Conservation (phyloP, 2,329 filamentous ascomycete genomes). For the Triangularia verruculosa region DNA sequence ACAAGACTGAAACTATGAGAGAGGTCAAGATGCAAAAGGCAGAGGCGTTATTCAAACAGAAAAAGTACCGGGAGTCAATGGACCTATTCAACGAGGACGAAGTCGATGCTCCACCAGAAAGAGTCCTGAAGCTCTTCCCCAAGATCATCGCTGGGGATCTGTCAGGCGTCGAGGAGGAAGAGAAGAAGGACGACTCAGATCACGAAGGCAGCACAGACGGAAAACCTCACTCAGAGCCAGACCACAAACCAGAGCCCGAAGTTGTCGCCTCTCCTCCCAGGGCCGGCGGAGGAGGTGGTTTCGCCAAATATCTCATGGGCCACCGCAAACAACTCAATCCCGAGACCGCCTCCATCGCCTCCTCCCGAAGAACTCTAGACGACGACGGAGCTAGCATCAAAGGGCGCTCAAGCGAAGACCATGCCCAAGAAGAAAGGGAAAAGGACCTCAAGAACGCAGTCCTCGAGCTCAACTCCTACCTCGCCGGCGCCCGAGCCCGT, state of each 20-base stretch:
- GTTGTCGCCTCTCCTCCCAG: constrained; percentile 37
- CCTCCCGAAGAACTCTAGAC: constrained; percentile 56
- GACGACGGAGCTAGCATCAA: constrained; percentile 56
- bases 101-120: constrained; percentile 83
- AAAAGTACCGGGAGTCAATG: constrained; percentile 80
- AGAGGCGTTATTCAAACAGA: constrained; percentile 74
- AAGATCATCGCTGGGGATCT: constrained; percentile 78
- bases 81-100: constrained; percentile 83
- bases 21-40: constrained; percentile 92
- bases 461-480: constrained; percentile 78
- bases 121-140: constrained; percentile 83
- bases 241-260: constrained; percentile 12
- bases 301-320: constrained; percentile 54
- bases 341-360: constrained; percentile 59
- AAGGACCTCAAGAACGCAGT: constrained; percentile 82
- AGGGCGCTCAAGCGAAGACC: constrained; percentile 47
- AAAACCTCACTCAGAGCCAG: constrained; percentile 28
- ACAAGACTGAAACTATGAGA: constrained; percentile 77
- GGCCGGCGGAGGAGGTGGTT: constrained; percentile 43
- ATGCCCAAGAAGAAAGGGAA: constrained; percentile 68
- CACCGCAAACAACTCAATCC: constrained; percentile 44
- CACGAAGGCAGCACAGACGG: constrained; percentile 36
- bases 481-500: constrained; percentile 76
- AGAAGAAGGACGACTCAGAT: constrained; percentile 30
- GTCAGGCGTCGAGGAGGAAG: constrained; percentile 47